Percentiles rank a stretch among this genome's conserved stretches.
Conservation (phyloP, 2,329 filamentous ascomycete genomes). For the Sporothrix dimorphospora region DNA sequence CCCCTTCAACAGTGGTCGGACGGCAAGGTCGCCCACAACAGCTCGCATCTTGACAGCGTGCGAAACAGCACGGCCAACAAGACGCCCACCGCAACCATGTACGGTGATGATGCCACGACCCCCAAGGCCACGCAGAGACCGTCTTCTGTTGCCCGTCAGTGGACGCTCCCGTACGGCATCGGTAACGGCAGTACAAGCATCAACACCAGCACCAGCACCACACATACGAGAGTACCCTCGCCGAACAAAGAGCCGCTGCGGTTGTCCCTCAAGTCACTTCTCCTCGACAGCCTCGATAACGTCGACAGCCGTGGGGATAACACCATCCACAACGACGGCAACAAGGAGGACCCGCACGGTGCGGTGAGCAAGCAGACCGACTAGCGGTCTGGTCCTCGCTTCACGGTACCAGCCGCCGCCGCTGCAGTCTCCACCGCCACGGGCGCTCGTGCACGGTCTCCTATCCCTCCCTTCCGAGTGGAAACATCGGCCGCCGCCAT, state of each 20-base stretch:
- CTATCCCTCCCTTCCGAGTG: background rate
- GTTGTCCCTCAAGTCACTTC: background rate
- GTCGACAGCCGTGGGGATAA: background rate
- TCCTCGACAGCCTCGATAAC: background rate
- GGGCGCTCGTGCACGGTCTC: background rate
- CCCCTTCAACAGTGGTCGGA: background rate
- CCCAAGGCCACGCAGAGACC: background rate
- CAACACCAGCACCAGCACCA: background rate
- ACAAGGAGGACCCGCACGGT: background rate
- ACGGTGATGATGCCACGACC: background rate
- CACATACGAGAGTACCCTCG: background rate
- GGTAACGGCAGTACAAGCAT: no score
- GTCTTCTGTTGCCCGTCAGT: background rate
- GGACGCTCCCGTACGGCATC: background rate
- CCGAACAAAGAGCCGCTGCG: background rate
- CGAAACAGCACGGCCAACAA: background rate
- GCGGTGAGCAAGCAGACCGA: conserved; percentile 3
- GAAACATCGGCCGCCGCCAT: background rate
- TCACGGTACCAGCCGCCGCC: background rate
- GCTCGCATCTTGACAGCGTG: background rate
- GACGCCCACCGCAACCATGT: background rate
- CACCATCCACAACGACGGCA: background rate
- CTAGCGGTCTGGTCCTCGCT: conserved; percentile 19
- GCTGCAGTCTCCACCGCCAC: background rate
- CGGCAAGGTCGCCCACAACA: background rate